Base-by-base conservation (phyloP, 768 basidiomycete genomes). In the Leccinellum rugosiceps region DNA sequence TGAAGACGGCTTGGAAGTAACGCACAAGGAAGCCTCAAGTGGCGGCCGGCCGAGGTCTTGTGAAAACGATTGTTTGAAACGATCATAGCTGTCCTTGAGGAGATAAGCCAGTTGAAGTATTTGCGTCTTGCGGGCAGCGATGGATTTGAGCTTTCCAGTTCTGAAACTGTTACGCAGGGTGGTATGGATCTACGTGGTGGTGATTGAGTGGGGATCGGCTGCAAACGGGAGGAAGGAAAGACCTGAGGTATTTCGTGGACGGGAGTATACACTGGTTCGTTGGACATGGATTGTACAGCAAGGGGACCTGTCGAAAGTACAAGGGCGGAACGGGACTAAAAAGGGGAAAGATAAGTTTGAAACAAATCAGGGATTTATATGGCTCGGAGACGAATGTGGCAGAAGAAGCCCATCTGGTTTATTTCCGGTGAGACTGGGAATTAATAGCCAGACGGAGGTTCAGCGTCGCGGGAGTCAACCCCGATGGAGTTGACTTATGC, bases 91-190 rank as follows among this genome's bases (percentile, higher is more conserved):
- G 71, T 94, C 91, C 68, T 89, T 78, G 65, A 92, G 34, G 62
- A 90, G 73, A 68, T 90, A 89, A 7, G 80, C 84, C 11, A 94
- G 79, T 65, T 86, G 82, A n/a, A 86, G 78, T 26, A 94, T 77
- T 73, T 92, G 90, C 45, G 83, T 80, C 72, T 85, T 91, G 64
- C 92, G 79, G 65, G 80, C 90, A 11, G 78, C 78, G 55, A 92
- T 76, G n/a, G 82, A 73, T 65, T 76, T 85, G 47, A 84, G 80
- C 68, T 85, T 90, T n/a, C 89, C 88, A 1, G 83, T 73, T 26
- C 72, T 73, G 71, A 91, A 92, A 7, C 80, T 81, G n/a, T 76
- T 73, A 28, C 73, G 76, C 17, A 92, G 74, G 45, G 77, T 74
- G 25, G 75, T 74, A 53, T 83, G 82, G 56, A 87, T 83, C 88